Conservation (phyloP, 495 filamentous ascomycete species). For the Lineolata rhizophorae region DNA sequence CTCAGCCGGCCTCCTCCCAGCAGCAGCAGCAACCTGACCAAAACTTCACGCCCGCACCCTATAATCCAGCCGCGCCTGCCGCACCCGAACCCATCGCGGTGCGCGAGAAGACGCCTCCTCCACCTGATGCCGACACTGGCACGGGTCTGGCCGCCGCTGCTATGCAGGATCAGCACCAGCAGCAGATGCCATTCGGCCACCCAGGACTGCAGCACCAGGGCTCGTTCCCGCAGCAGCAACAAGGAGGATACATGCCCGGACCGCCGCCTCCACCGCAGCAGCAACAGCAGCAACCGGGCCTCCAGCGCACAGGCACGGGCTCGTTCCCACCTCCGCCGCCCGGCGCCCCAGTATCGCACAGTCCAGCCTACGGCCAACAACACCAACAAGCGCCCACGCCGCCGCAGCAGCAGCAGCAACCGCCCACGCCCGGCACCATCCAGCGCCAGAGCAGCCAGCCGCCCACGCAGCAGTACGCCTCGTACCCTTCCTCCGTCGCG, state of each 20-base stretch:
- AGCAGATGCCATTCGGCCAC: conserved; percentile 5
- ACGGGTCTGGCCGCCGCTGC: conserved; percentile 52
- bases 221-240: conserved; percentile 10
- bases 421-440: too few species aligned
- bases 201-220: conserved; percentile 8
- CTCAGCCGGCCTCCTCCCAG: conserved; percentile 22
- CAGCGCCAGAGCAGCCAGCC: too few species aligned
- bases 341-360: conserved; percentile 3
- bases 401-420: conserved; percentile 13
- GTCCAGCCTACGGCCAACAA: conserved; percentile 5
- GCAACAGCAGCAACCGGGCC: too few species aligned
- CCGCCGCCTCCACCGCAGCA: conserved; percentile 9
- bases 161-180: conserved; percentile 32
- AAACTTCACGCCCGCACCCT: conserved; percentile 24
- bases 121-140: conserved; percentile 42
- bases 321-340: conserved; percentile 10
- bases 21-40: conserved; percentile 1
- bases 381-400: conserved; percentile 9
- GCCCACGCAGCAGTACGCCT: too few species aligned
- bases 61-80: conserved; percentile 76
- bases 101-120: conserved; percentile 78
- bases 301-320: conserved; percentile 9
- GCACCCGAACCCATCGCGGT: conserved; percentile 65
- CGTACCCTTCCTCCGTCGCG: too few species aligned
- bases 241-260: conserved; percentile 18